phyloP scores from a whole-genome alignment of 2,329 filamentous ascomycete genomes.

The Orbilia quercus region DNA sequence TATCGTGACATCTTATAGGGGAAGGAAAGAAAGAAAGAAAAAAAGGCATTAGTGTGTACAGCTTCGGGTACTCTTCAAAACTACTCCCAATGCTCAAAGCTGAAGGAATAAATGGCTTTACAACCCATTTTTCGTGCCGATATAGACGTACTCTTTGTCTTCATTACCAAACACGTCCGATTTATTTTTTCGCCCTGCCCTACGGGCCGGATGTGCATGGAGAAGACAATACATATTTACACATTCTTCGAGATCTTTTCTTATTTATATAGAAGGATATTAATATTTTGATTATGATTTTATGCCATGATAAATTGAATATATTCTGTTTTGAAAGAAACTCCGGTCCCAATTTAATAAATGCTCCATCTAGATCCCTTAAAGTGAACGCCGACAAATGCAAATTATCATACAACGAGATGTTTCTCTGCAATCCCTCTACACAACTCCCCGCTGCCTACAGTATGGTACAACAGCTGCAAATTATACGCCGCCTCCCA shows the following conservation, averaged over 20 bases:
- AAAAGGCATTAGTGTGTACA: slow-evolving; percentile 68
- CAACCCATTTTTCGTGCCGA: slow-evolving; percentile 66
- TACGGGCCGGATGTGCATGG: slow-evolving; percentile 72
- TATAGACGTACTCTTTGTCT: slow-evolving; percentile 64
- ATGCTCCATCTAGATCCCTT: background rate
- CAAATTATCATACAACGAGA: slow-evolving; percentile 34
- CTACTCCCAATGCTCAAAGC: slow-evolving; percentile 58
- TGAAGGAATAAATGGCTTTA: slow-evolving; percentile 59
- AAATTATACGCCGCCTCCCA: slow-evolving; percentile 80
- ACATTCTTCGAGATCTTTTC: background rate
- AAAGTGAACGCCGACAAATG: slow-evolving; percentile 3
- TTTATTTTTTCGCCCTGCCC: slow-evolving; percentile 65
- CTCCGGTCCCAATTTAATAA: slow-evolving; percentile 3
- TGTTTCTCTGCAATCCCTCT: slow-evolving; percentile 69
- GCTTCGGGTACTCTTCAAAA: slow-evolving; percentile 66
- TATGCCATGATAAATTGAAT: background rate
- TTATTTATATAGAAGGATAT: background rate
- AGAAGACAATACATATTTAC: slow-evolving; percentile 69
- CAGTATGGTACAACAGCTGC: slow-evolving; percentile 73
- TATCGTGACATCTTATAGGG: background rate
- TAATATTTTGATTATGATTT: background rate
- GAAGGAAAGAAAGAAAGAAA: slow-evolving; percentile 7
- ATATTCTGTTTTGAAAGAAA: background rate
- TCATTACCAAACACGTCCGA: slow-evolving; percentile 73
- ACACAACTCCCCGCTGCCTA: slow-evolving; percentile 73